Conservation (phyloP, 2,329 filamentous ascomycete genomes). For the Coccinonectria pachysandricola region DNA sequence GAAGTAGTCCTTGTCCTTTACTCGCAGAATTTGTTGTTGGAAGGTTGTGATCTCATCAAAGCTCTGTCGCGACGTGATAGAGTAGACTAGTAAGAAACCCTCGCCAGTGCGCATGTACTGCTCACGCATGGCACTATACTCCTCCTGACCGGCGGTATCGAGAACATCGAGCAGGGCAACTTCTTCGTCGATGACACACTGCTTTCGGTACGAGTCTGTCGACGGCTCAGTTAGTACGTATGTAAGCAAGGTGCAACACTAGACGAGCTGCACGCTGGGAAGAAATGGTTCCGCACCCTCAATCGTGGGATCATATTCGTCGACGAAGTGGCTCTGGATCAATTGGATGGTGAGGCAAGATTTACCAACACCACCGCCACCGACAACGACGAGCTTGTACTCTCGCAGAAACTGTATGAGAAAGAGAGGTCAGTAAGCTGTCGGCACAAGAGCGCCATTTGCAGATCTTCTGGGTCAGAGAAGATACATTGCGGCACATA, state of each 20-base stretch:
- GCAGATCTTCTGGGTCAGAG: too few relatives aligned
- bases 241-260: slow-evolving; percentile 5
- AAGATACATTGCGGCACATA: too few relatives aligned
- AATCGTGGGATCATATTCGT: slow-evolving; percentile 98
- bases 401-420: slow-evolving; percentile 64
- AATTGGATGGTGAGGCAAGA: slow-evolving; percentile 98
- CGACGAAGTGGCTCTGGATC: slow-evolving; percentile 93
- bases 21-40: slow-evolving; percentile 94
- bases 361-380: slow-evolving; percentile 97
- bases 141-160: slow-evolving; percentile 96
- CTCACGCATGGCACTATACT: slow-evolving; percentile 98
- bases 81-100: slow-evolving; percentile 95
- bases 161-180: slow-evolving; percentile 95
- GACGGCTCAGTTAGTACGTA: slow-evolving; percentile 10
- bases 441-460: too few relatives aligned
- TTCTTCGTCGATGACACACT: slow-evolving; percentile 97
- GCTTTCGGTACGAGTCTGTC: slow-evolving; percentile 97
- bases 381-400: slow-evolving; percentile 95
- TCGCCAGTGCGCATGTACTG: slow-evolving; percentile 99
- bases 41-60: slow-evolving; percentile 99
- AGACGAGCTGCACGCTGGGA: too few relatives aligned
- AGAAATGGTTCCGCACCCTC: too few relatives aligned
- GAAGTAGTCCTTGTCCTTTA: slow-evolving; percentile 99
- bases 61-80: slow-evolving; percentile 92
- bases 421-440: slow-evolving; percentile 11